Base-by-base conservation (phyloP, 1,139 yeast species). In the Zygosaccharomyces pseudobailii region DNA sequence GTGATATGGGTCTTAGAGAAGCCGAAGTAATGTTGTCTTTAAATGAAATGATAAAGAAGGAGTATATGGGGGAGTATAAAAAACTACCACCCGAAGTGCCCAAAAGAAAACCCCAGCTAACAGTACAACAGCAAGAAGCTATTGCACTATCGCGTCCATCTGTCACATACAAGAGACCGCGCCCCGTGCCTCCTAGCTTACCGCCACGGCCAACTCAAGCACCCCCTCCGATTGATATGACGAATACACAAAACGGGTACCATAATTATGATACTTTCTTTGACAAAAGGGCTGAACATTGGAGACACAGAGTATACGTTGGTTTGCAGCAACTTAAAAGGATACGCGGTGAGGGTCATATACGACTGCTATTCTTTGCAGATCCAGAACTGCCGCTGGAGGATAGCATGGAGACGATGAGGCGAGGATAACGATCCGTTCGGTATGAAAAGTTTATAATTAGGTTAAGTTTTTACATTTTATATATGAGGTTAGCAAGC, bases 1-100 rank as follows among this genome's bases (percentile, higher is more conserved):
- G 86, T 17, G 79, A 78, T 43, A 53, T 71, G 34, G 78, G 78
- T 40, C 36, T 50, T 17, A 83, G 77, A 49, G 61, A 65, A 13
- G 36, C 42, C 3, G 55, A 52, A 17, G 60, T 57, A 3, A 53
- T 59, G 52, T 48, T 55, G 33, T 62, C 63, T 36, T 48, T 70
- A 39, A 69, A 69, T 45, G 61, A 58, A 10, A 44, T 64, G 35
- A 59, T 66, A 19, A 37, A 48, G n/a, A 42, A 51, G 24, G 54
- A 59, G 23, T 63, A 55, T 36, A 41, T 41, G 3, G 42, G 37
- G 17, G 27, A 21, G 8, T 31, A 41, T 30, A 36, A 42, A 27
- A 45, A 44, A 22, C 50, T 54, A 3, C 44, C 53, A 3, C 56
- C 55, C 6, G 59, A 57, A 6, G 40, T 56, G 21, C 54, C 63